These are phyloP conservation scores for Heterobasidion irregulare DNA, from an alignment of 1,284 basidiomycete genomes.

Conservation along the genomic window DNA sequence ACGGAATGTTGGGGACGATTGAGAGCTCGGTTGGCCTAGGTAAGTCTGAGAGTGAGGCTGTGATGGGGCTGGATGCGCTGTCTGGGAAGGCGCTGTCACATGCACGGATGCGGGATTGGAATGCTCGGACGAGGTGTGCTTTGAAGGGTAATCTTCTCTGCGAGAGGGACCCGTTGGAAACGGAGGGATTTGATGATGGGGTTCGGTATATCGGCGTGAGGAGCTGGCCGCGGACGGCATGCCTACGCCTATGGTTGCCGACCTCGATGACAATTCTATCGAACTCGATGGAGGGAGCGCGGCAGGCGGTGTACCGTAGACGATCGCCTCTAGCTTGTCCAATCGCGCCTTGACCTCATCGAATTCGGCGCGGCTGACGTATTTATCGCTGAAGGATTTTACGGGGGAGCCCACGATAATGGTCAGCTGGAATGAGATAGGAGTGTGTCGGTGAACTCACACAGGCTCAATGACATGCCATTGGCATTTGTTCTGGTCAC, in stretches of 20 bases:
- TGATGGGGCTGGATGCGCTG: not conserved
- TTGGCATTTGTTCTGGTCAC: slow-evolving; percentile 45
- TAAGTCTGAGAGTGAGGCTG: not conserved
- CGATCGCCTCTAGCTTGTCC: slow-evolving; percentile 28
- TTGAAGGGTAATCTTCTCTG: not conserved
- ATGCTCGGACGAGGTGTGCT: not conserved
- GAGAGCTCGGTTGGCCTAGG: not conserved
- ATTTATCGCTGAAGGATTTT: slow-evolving; percentile 36
- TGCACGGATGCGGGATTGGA: not conserved
- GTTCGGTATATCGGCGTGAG: not conserved
- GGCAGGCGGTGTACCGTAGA: slow-evolving; percentile 12
- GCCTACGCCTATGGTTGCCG: slow-evolving; percentile 1
- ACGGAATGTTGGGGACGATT: not conserved
- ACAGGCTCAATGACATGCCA: slow-evolving; percentile 51
- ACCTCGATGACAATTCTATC: slow-evolving; percentile 3
- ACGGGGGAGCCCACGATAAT: slow-evolving; percentile 7
- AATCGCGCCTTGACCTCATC: slow-evolving; percentile 38
- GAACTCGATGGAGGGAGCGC: not conserved
- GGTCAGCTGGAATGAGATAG: slow-evolving; percentile 9
- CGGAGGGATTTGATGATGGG: slow-evolving; percentile 1
- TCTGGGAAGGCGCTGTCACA: not conserved
- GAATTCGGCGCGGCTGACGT: slow-evolving; percentile 43
- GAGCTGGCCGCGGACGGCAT: not conserved
- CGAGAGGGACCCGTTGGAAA: slow-evolving; percentile 1
- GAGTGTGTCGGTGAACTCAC: slow-evolving; percentile 25